These are phyloP conservation scores for Aureobasidium sp. DNA, from an alignment of 2,329 filamentous ascomycete species.

Conservation along the genomic window DNA sequence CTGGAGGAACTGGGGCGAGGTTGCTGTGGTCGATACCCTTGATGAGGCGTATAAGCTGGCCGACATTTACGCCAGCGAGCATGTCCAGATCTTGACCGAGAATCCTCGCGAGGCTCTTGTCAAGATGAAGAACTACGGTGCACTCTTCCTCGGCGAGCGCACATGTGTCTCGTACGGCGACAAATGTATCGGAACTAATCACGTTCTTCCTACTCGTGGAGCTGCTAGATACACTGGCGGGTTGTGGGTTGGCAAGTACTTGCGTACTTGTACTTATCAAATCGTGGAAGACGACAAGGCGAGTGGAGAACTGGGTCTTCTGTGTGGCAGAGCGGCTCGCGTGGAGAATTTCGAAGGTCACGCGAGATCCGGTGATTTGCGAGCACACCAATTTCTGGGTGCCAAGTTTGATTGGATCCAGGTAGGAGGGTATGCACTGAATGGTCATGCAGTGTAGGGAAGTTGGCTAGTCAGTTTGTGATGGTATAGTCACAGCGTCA, in stretches of 20 bases:
- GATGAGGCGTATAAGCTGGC: constrained; percentile 41
- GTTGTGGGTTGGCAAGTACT: constrained; percentile 50
- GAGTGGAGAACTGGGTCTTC: constrained; percentile 42
- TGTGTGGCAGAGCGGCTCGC: constrained; percentile 45
- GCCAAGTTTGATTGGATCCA: constrained; percentile 39
- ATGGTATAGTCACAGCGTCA: not conserved
- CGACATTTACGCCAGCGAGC: constrained; percentile 44
- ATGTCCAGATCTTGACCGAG: constrained; percentile 46
- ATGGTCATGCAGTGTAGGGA: not conserved
- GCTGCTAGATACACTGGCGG: constrained; percentile 47
- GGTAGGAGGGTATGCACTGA: not conserved
- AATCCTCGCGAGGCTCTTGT: constrained; percentile 42
- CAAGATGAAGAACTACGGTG: constrained; percentile 47
- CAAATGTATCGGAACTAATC: constrained; percentile 51
- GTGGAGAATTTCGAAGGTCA: constrained; percentile 50
- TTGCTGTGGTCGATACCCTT: constrained; percentile 37
- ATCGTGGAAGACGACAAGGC: constrained; percentile 39
- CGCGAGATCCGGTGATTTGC: constrained; percentile 46
- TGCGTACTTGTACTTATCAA: constrained; percentile 48
- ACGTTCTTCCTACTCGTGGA: constrained; percentile 45
- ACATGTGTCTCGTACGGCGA: constrained; percentile 50
- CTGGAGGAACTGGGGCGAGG: constrained; percentile 44
- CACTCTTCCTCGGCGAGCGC: constrained; percentile 46
- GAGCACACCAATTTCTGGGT: constrained; percentile 38
- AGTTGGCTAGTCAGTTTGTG: too few species aligned